Evolutionary conservation across 352 stramenopile genomes (phyloP).

Genomic region (Pythium brachiatum): DNA sequence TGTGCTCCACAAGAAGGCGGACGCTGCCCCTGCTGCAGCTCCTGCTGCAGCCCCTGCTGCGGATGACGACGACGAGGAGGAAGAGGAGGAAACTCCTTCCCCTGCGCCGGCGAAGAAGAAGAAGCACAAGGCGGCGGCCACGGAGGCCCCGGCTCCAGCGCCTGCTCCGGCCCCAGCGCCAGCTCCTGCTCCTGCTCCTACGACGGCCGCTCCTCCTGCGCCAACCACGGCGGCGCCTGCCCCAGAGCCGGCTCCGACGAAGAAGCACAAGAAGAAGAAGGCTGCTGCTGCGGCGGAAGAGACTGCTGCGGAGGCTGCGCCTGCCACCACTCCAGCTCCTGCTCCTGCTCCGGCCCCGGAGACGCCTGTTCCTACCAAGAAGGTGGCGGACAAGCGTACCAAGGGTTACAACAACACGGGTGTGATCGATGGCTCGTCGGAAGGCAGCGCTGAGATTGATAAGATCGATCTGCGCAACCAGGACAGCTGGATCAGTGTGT

Average conservation of each 20-base stretch:
- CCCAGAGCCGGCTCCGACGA: conserved; percentile 22
- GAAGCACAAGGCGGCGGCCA: conserved; percentile 17
- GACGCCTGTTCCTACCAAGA: conserved; percentile 14
- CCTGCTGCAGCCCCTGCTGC: conserved; percentile 1
- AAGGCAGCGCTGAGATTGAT: conserved; percentile 78
- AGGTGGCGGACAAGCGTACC: conserved; percentile 55
- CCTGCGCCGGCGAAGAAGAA: conserved; percentile 13
- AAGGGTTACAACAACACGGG: conserved; percentile 71
- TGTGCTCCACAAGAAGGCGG: conserved; percentile 25
- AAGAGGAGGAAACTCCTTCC: conserved; percentile 20
- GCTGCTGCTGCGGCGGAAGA: conserved; percentile 9
- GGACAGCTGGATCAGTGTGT: conserved; percentile 78
- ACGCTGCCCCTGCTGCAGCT: conserved; percentile 7
- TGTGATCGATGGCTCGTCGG: conserved; percentile 73
- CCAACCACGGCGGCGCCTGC: conserved; percentile 8
- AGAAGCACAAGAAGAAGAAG: conserved; percentile 25
- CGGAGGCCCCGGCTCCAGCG: conserved; percentile 4
- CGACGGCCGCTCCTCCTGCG: neutral
- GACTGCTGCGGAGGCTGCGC: neutral
- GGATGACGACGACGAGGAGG: conserved; percentile 19
- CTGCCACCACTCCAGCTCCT: conserved; percentile 6
- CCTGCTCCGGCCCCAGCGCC: neutral
- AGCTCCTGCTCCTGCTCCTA: conserved; percentile 5
- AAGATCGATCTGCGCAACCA: conserved; percentile 79
- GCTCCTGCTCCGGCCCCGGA: conserved; percentile 4